Conservation (phyloP, 2,329 filamentous ascomycete genomes). For the Lecanoromycetidae sp. region DNA sequence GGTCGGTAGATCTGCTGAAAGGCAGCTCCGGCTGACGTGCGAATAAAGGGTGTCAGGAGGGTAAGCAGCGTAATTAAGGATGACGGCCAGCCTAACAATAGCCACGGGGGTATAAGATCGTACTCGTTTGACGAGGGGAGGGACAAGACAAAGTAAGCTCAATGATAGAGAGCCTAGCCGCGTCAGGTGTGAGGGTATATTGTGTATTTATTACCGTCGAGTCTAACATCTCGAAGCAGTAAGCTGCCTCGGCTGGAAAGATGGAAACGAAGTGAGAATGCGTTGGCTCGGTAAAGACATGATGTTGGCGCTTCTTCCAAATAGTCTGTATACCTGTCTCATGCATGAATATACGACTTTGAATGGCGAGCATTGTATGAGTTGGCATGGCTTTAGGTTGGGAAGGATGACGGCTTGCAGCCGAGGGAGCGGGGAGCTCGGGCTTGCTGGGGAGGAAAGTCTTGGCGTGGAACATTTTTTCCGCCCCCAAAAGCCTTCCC, state of each 20-base stretch:
- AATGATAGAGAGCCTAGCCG: neutral
- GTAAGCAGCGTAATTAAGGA: conserved; percentile 6
- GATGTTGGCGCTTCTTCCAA: too few species aligned
- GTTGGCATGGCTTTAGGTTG: neutral
- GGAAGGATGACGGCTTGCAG: neutral
- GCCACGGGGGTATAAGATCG: neutral
- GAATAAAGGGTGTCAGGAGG: neutral
- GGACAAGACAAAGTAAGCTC: conserved; percentile 1
- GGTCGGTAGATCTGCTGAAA: neutral
- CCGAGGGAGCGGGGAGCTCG: neutral
- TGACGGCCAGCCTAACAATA: conserved; percentile 1
- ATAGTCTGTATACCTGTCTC: too few species aligned
- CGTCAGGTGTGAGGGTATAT: too few species aligned
- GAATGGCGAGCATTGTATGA: neutral
- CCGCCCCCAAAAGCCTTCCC: neutral
- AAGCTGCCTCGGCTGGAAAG: too few species aligned
- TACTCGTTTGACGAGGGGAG: neutral
- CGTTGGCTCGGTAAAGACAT: too few species aligned
- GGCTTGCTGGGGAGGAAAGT: neutral
- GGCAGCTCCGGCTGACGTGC: conserved; percentile 7
- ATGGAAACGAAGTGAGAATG: too few species aligned
- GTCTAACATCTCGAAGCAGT: too few species aligned
- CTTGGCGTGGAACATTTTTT: neutral
- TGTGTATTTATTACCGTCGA: too few species aligned
- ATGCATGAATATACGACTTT: too few species aligned